A percentile compares a stretch with the other conserved stretches of the same genome.
phyloP scores from a whole-genome alignment of 352 stramenopile species.

The Pythium apleroticum region DNA sequence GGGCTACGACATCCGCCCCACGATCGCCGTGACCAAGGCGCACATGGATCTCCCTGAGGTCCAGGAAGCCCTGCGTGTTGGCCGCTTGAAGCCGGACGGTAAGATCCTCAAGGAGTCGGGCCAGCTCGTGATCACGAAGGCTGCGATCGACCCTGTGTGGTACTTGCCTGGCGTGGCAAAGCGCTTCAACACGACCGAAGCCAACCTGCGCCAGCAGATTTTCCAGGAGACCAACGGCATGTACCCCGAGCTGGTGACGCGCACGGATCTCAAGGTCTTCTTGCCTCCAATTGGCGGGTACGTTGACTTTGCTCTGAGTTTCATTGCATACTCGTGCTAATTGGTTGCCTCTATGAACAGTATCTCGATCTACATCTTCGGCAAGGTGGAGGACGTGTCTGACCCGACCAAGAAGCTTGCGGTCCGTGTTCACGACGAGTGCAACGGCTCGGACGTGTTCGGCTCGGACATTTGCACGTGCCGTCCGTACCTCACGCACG shows the following conservation, averaged over 20 bases:
- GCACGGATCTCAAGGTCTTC: conserved; percentile 98
- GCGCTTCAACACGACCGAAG: conserved; percentile 97
- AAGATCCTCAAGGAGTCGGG: conserved; percentile 93
- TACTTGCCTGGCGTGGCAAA: conserved; percentile 98
- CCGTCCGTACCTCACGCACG: conserved; percentile 98
- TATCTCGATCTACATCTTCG: conserved; percentile 98
- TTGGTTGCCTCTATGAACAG: conserved; percentile 25
- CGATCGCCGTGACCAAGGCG: conserved; percentile 95
- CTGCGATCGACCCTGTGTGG: conserved; percentile 99
- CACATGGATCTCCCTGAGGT: conserved; percentile 99
- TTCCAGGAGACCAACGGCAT: conserved; percentile 99
- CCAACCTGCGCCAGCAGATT: conserved; percentile 95
- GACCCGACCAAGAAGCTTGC: conserved; percentile 97
- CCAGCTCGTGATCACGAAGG: conserved; percentile 95
- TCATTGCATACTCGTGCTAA: not conserved
- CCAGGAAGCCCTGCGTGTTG: conserved; percentile 92
- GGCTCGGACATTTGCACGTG: conserved; percentile 99
- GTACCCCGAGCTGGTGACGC: conserved; percentile 99
- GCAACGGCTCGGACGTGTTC: conserved; percentile 98
- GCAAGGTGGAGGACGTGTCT: conserved; percentile 95
- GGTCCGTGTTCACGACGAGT: conserved; percentile 98
- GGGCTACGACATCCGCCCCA: conserved; percentile 97
- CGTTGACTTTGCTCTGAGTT: conserved; percentile 9
- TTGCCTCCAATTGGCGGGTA: conserved; percentile 97
- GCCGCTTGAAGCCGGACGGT: conserved; percentile 94